Evolutionary conservation across 1,284 basidiomycete species (phyloP).

Genomic region (Ustilago curta): DNA sequence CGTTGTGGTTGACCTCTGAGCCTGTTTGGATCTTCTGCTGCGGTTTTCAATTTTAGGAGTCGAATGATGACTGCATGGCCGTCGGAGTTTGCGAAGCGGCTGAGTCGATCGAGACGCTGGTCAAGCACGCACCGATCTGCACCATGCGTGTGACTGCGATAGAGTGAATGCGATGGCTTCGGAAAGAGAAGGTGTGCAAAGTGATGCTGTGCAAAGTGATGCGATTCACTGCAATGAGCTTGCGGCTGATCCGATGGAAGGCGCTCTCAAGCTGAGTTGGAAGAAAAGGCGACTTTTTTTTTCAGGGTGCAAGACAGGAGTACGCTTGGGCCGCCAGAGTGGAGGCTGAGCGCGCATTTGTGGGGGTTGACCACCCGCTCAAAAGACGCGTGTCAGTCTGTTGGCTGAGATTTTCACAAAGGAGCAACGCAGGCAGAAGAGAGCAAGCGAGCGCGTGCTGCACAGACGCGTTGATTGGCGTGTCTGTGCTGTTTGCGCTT

Average conservation of each 20-base stretch:
- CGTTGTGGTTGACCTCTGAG: background rate
- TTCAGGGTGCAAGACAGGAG: background rate
- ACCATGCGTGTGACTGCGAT: too few species aligned
- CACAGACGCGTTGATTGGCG: slow-evolving; percentile 14
- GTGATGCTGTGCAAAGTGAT: background rate
- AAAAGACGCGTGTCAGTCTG: background rate
- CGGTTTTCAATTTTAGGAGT: background rate
- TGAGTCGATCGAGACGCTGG: slow-evolving; percentile 1
- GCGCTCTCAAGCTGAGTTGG: background rate
- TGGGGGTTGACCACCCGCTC: background rate
- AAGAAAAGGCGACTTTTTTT: background rate
- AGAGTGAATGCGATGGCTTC: too few species aligned
- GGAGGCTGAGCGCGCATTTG: slow-evolving; percentile 1
- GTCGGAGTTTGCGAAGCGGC: background rate
- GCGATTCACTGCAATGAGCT: background rate
- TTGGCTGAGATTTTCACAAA: background rate
- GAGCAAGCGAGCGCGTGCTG: background rate
- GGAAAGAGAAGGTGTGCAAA: background rate
- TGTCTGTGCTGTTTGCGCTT: background rate
- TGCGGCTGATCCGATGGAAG: slow-evolving; percentile 4
- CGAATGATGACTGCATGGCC: slow-evolving; percentile 9
- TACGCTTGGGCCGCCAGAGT: slow-evolving; percentile 8
- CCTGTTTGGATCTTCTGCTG: background rate
- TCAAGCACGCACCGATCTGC: too few species aligned
- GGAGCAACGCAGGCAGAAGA: background rate